Percentiles rank a stretch among this genome's conserved stretches.
These are phyloP conservation scores for Fusarium luffae DNA, from an alignment of 2,329 filamentous ascomycete species.

Conservation along the genomic window DNA sequence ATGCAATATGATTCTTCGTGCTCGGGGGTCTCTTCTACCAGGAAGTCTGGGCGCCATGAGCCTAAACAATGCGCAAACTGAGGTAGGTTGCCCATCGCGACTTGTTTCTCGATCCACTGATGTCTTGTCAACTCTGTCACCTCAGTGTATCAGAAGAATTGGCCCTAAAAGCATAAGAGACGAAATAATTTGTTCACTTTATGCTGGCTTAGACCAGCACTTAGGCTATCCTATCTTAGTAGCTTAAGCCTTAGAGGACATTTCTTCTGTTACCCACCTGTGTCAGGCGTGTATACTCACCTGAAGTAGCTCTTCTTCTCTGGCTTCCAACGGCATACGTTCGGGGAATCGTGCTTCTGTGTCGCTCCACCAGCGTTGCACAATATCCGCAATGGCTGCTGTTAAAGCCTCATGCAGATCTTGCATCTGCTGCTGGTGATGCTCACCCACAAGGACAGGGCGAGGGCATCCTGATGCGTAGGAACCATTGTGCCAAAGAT, in stretches of 20 bases:
- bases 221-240: too few relatives aligned
- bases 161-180: too few relatives aligned
- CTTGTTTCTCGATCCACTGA: constrained; percentile 49
- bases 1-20: constrained; percentile 47
- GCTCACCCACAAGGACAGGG: constrained; percentile 50
- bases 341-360: constrained; percentile 44
- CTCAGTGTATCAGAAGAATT: too few relatives aligned
- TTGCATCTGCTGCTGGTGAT: constrained; percentile 47
- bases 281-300: constrained; percentile 17
- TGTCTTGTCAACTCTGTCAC: not conserved
- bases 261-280: too few relatives aligned
- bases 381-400: constrained; percentile 50
- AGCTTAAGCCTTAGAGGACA: too few relatives aligned
- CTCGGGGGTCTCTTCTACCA: constrained; percentile 47
- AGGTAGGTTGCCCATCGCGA: constrained; percentile 38
- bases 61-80: constrained; percentile 42
- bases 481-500: constrained; percentile 47
- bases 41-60: constrained; percentile 55
- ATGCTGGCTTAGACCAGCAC: too few relatives aligned
- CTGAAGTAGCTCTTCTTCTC: constrained; percentile 48
- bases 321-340: constrained; percentile 50
- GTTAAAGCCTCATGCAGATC: constrained; percentile 49
- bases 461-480: constrained; percentile 47
- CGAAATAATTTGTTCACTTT: too few relatives aligned
- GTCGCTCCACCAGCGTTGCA: constrained; percentile 55